Evolutionary conservation across 2,329 filamentous ascomycete genomes (phyloP), one percentile per base, ranked within the genome.

Genomic region (Pseudocercospora macadamiae): DNA sequence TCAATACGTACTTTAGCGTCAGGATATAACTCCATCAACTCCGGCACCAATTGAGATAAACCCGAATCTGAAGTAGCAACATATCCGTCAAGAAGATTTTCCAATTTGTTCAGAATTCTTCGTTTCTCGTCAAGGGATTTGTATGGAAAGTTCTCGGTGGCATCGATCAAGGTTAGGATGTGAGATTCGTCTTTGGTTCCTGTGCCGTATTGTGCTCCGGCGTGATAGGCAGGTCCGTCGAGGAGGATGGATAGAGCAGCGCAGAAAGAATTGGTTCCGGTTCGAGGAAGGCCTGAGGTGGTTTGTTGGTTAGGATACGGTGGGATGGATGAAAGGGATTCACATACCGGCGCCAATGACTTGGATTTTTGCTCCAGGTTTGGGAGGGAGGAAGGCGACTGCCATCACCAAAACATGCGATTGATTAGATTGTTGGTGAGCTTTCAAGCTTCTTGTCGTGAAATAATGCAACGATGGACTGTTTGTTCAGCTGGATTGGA

Each of bases 1-100:
- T 58, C 60, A 18, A 73, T 60, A 19, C 75, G 71, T 47, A 76
- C 67, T 51, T 75, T 74, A 4, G 74, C 75, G 0, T 71, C 62
- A 0, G 75, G 75, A 51, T 76, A 76, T 0, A 72, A 65, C 8
- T 63, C 47, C 16, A 72, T 61, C 6, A 77, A 61, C 45, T 77
- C 75, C 25, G 66, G 64, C 1, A 66, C 70, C 51, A 77, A 75
- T 7, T 67, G 59, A 2, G 59, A 61, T 4, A 67, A 66, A 0
- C 74, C 71, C 21, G 71, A 57, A 37, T 77, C 75, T 19, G 69
- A 67, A 1, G 72, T 65, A 2, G 66, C 73, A 12, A 66, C 67
- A 36, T 65, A 70, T 26, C 68, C 57, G 25, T 71, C 68, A 0
- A 73, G 62, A 2, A 73, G 55, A 14, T 63, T 55, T 26, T 72